Base-by-base conservation (phyloP, 164 flowering plant genomes). In the Umbilicus rupestris region DNA sequence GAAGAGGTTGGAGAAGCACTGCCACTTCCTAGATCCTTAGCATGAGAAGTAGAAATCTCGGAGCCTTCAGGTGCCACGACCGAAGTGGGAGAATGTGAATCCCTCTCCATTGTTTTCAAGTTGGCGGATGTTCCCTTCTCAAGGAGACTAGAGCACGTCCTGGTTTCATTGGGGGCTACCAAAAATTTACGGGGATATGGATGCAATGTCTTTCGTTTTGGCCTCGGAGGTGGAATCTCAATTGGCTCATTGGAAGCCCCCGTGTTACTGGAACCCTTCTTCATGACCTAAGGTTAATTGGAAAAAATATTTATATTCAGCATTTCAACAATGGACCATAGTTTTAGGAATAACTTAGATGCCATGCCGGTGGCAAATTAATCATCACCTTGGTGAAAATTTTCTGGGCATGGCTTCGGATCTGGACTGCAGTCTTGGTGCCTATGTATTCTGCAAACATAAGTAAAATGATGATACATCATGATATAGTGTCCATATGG, bases 211-310 rank as follows among this genome's bases (percentile, higher is more conserved):
- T 90, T 92, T 69, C 89, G 81, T 72, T 92, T 92, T 1, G 96
- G 98, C 19, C 98, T 82, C 69, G 98, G 98, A 47, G 97, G 96
- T 39, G 98, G 98, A 29, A 92, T 88, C 70, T 85, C 96, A 76
- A 87, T 77, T 16, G 90, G 77, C 45, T 82, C 74, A 33, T 42
- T 64, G 20, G 85, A 72, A 45, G 70, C 72, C 30, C 70, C 78
- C 37, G 58, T 71, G 55, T 67, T 70, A 37, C 58, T 69, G 60
- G 31, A 68, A 20, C 92, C 79, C 52, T 85, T 91, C 12, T 82
- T 79, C 11, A 65, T 81, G 50, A 88, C 88, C 95, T 88, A 68
- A 0, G 26, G 26, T 49, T 49, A 14, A 49, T 20, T 29, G 66
- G 26, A 45, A 69, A 50, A 31, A 5, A 68, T 19, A 71, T 0